These are phyloP conservation scores for Rhodosporidiobolus sp. DNA, from an alignment of 768 basidiomycete genomes.

Conservation along the genomic window DNA sequence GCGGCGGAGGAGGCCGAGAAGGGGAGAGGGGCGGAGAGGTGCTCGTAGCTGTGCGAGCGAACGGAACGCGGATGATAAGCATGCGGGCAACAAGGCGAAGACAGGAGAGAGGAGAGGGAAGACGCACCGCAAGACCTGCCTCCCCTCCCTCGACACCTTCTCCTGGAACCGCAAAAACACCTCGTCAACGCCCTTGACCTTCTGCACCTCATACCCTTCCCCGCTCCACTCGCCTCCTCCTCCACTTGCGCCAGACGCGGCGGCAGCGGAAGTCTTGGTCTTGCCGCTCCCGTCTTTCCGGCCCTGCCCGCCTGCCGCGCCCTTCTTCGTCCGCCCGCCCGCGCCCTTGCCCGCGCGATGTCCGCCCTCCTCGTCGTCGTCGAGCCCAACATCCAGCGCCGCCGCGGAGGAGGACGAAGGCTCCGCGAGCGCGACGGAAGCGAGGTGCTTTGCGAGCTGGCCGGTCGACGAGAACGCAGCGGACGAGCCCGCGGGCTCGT, in stretches of 20 bases:
- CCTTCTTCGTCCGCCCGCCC: constrained; percentile 20
- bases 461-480: constrained; percentile 3
- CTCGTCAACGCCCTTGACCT: constrained; percentile 66
- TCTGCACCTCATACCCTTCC: constrained; percentile 74
- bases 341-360: constrained; percentile 22
- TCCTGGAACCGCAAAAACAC: constrained; percentile 81
- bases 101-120: background rate
- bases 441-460: constrained; percentile 8
- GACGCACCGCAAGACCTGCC: constrained; percentile 81
- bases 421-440: background rate
- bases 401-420: background rate
- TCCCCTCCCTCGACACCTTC: constrained; percentile 65
- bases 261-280: background rate
- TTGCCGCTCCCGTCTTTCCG: constrained; percentile 21
- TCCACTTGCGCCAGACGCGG: constrained; percentile 8
- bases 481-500: constrained; percentile 35
- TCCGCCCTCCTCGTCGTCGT: background rate
- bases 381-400: background rate
- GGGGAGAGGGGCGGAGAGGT: constrained; percentile 77
- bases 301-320: constrained; percentile 35
- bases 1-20: constrained; percentile 69
- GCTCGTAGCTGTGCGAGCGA: constrained; percentile 65
- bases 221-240: constrained; percentile 56
- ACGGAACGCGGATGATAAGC: background rate
- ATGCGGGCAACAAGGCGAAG: background rate